Evolutionary conservation across 441 rosid species (phyloP), one percentile per base, ranked within the genome.

Genomic region (Gossypium aridum): DNA sequence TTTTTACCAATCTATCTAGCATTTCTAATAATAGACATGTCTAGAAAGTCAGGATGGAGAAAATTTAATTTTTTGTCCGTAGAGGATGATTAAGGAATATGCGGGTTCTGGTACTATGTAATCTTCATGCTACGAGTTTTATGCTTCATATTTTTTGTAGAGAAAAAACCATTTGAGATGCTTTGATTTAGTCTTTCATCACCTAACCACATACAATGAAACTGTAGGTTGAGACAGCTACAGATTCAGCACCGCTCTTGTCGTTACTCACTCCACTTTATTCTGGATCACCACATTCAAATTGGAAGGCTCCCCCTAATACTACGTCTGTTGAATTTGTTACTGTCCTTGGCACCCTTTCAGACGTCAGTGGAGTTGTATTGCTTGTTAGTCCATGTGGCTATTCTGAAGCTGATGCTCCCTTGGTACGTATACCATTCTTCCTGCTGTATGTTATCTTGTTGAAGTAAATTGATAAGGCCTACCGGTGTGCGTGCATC

Each of bases 321-420:
- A 71, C 84, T 75, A 64, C 83, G 49, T 83, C 86, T 78, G 86
- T 83, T 76, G 97, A 96, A 80, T 83, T 95, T 81, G 89, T 69
- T 79, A 82, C 89, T 80, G 90, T 83, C 76, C 97, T 96, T 57
- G 80, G 92, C 75, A 81, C 80, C 72, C 88, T 89, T 62, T 90
- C 98, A 43, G 97, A 96, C 83, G 99, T 93, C 80, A 87, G 76
- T 80, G 92, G 93, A 77, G 93, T 93, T 64, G 72, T 92, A 75
- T 80, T 96, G 83, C 91, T 96, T 20, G 89, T 92, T 79, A 92
- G 98, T 88, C 91, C 97, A 26, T 93, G 97, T 77, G 99, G 98
- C 83, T 93, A 92, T 87, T 92, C 98, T 75, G 90, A 75, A 28
- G 87, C 89, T 16, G 97, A 93, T 86, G 80, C 86, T 84, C 99